Base-by-base conservation (phyloP, 345 rosid species). In the Cardamine resedifolia region DNA sequence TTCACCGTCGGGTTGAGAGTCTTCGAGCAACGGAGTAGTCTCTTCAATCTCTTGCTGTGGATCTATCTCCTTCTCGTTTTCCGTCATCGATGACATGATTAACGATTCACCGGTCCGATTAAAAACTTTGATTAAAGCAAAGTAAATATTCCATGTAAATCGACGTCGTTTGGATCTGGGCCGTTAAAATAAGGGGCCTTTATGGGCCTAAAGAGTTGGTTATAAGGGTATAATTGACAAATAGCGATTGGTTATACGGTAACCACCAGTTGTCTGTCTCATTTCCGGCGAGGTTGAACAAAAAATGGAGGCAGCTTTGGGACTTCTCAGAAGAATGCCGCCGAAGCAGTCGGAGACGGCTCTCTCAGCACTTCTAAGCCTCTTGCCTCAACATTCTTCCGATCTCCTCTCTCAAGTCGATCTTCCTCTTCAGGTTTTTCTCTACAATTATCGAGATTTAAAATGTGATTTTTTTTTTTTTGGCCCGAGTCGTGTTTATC, bases 361-460 rank as follows among this genome's bases (percentile, higher is more conserved):
- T 16, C 97, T 91, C 31, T 91, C 97, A 4, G 97, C 99, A 56
- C 99, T 91, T 47, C 86, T 95, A 52, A 84, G 87, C 81, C 97
- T 95, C 64, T 31, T 91, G 58, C 99, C 99, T 50, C 82, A 86
- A 47, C 96, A 87, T 82, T 91, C 97, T 79, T 86, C 98, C 53
- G 96, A 94, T 89, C 96, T 94, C 64, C 96, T 91, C 81, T 85
- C 97, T 78, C 99, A 95, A 86, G 95, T 95, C 73, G 96, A 91
- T 68, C 96, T 88, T 81, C 97, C 97, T 64, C 98, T 94, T 57
- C 97, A 91, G 97, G 98, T 85, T 39, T 53, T 63, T 44, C 24
- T 57, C 33, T 63, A 63, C 34, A n/a, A 58, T 15, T 34, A 0
- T 57, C 5, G 66, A 65, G 59, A 44, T 30, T 43, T 55, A 15